Base-by-base conservation (phyloP, 2,329 filamentous ascomycete species). In the Diaporthe longicolla region DNA sequence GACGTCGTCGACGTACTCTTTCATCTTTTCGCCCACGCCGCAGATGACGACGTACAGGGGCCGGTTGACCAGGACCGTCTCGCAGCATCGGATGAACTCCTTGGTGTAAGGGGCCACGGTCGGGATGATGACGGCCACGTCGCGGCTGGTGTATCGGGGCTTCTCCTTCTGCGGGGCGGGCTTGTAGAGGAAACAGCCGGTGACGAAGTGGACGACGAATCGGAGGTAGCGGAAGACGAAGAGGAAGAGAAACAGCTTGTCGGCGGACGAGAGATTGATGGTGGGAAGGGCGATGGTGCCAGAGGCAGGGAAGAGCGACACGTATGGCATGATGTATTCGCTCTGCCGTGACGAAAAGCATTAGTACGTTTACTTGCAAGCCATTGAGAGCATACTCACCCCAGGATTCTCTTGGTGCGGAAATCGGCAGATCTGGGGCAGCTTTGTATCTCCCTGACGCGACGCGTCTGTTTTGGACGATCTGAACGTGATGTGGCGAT, bases 61-160 rank as follows among this genome's bases (percentile, higher is more conserved):
- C 0, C 63, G 21, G 72, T 88, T 87, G 1, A 71, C 58, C 1
- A 87, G 78, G 3, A 86, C 82, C 0, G 82, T 84, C 0, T 72
- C 58, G 3, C 89, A 73, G 69, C 86, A 87, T 19, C 82, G 81
- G 0, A 75, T 59, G 71, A 91, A 89, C 24, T 83, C 81, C 0
- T 58, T 66, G 15, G 83, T 83, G 0, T 77, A 66, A 0, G 88
- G 86, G 17, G 87, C 84, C 4, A 89, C 81, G 0, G 88, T 90
- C 0, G 89, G 87, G 3, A 91, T 78, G 59, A 91, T 82, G 26
- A 90, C 85, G 0, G 87, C 88, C 66, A 86, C 85, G 50, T 90
- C 85, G 1, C 73, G 68, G 4, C 78, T 77, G 8, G 74, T 77
- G 74, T 84, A 83, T 0, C 66, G 77, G 0, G 86, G 84, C 3